These are phyloP conservation scores for Phaeotremella fagi DNA, from an alignment of 768 basidiomycete species.

Conservation along the genomic window DNA sequence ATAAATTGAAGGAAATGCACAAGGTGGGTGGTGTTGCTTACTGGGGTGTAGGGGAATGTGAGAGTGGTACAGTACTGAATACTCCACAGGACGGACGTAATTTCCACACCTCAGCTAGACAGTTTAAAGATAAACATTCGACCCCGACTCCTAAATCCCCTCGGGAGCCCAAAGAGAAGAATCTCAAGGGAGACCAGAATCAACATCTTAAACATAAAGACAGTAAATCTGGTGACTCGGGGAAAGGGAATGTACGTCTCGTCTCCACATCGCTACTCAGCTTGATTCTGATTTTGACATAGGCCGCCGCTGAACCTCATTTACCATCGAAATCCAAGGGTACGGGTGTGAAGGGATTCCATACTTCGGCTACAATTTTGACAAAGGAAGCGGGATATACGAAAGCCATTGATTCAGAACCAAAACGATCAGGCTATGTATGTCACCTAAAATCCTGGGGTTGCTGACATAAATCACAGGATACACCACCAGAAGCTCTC, in stretches of 20 bases:
- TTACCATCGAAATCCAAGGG: conserved; percentile 34
- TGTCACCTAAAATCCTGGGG: too few species aligned
- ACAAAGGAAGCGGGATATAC: conserved; percentile 22
- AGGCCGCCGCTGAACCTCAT: conserved; percentile 32
- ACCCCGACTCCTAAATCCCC: conserved; percentile 10
- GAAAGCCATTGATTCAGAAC: conserved; percentile 16
- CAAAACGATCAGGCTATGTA: too few species aligned
- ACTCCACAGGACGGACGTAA: conserved; percentile 13
- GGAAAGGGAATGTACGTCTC: conserved; percentile 39
- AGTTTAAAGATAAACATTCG: background rate
- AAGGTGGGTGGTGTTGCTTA: too few species aligned
- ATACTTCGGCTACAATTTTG: conserved; percentile 9
- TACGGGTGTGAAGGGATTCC: conserved; percentile 8
- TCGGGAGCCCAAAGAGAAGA: conserved; percentile 17
- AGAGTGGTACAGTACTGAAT: background rate
- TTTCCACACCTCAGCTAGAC: conserved; percentile 29
- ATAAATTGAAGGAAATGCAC: conserved; percentile 21
- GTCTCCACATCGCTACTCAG: background rate
- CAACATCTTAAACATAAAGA: conserved; percentile 39
- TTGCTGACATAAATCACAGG: too few species aligned
- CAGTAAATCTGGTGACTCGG: conserved; percentile 14
- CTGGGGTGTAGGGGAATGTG: too few species aligned
- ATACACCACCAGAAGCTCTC: conserved; percentile 30
- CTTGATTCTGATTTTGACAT: background rate
- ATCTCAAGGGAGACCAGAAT: conserved; percentile 42